Percentiles rank a stretch among this genome's conserved stretches.
phyloP scores from a whole-genome alignment of 805 yeast genomes.

The Ogataea minuta region DNA sequence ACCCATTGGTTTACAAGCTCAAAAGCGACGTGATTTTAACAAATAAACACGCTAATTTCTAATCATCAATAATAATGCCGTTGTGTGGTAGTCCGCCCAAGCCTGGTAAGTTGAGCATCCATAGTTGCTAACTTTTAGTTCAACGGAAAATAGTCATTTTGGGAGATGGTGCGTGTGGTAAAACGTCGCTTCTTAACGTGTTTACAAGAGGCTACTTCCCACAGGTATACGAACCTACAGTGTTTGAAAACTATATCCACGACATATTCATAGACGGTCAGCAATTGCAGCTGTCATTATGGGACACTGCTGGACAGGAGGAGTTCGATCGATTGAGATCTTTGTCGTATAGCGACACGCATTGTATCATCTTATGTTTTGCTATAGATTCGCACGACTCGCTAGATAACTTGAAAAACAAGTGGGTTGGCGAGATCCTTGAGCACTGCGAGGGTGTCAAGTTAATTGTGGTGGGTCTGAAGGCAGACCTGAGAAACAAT shows the following conservation, averaged over 20 bases:
- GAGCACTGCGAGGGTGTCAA: conserved; percentile 97
- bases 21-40: not conserved
- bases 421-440: conserved; percentile 96
- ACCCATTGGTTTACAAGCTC: not conserved
- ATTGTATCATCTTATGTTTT: conserved; percentile 94
- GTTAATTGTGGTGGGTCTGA: conserved; percentile 87
- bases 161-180: conserved; percentile 99
- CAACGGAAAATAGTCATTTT: conserved; percentile 91
- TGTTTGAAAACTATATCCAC: conserved; percentile 94
- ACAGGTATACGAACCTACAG: conserved; percentile 97
- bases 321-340: conserved; percentile 95
- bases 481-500: conserved; percentile 82
- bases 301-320: conserved; percentile 99
- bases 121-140: conserved; percentile 37
- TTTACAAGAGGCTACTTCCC: conserved; percentile 98
- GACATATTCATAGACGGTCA: conserved; percentile 95
- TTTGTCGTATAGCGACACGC: conserved; percentile 90
- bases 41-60: not conserved
- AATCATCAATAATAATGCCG: conserved; percentile 34
- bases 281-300: conserved; percentile 84
- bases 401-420: conserved; percentile 87
- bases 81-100: conserved; percentile 45
- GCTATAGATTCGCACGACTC: conserved; percentile 94
- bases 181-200: conserved; percentile 89
- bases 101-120: conserved; percentile 33